These are phyloP conservation scores for Phlebiopsis flavidoalba DNA, from an alignment of 768 basidiomycete species.

Conservation along the genomic window DNA sequence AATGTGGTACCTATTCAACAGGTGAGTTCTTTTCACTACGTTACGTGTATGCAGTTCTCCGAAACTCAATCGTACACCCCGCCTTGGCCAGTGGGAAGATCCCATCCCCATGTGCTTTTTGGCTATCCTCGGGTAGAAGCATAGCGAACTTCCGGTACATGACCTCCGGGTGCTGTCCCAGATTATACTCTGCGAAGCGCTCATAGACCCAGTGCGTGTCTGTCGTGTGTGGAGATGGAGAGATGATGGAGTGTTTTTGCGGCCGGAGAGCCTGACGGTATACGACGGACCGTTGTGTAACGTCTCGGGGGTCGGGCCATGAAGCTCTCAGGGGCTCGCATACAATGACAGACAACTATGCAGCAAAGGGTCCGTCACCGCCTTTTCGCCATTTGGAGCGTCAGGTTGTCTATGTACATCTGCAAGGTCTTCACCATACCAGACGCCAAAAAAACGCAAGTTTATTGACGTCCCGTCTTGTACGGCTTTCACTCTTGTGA, in stretches of 20 bases:
- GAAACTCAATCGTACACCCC: not conserved
- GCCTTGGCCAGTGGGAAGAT: constrained; percentile 29
- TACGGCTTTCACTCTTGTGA: constrained; percentile 60
- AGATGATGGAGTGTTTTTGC: not conserved
- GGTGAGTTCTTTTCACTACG: constrained; percentile 24
- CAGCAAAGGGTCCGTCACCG: constrained; percentile 34
- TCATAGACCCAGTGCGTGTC: not conserved
- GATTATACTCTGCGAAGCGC: not conserved
- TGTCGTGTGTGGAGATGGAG: not conserved
- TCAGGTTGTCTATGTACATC: constrained; percentile 87
- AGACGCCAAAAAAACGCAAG: constrained; percentile 70
- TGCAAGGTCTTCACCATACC: constrained; percentile 80
- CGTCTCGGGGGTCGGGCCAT: not conserved
- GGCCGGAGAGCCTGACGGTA: not conserved
- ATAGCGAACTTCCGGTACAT: constrained; percentile 33
- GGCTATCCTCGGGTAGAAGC: constrained; percentile 33
- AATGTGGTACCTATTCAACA: constrained; percentile 28
- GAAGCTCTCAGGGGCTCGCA: too few relatives aligned
- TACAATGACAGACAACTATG: too few relatives aligned
- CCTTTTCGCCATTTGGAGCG: constrained; percentile 80
- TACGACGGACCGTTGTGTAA: not conserved
- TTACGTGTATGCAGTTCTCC: not conserved
- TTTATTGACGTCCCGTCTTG: constrained; percentile 81
- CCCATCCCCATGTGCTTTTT: constrained; percentile 25
- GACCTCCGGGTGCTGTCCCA: constrained; percentile 12